Base-by-base conservation (phyloP, 1,284 basidiomycete genomes). In the Pascua sp. region DNA sequence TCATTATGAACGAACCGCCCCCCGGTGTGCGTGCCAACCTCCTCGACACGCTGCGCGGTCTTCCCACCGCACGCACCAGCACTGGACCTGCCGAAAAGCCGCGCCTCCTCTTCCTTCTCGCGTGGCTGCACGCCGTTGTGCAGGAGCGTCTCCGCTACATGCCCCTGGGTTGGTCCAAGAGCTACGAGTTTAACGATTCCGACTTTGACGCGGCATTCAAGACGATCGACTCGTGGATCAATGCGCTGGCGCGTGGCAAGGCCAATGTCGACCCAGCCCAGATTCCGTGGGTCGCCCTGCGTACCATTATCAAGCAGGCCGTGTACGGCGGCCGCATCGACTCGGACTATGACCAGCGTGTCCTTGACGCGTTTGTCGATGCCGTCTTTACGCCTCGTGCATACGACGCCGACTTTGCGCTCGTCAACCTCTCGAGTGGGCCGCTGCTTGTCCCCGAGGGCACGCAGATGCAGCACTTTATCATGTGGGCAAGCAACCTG, bases 131-230 rank as follows among this genome's bases (percentile, higher is more conserved):
- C 70, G 92, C 94, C 15, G 84, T 97, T 24, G 87, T 97, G 0
- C 93, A 96, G 78, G 94, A 97, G 76, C 90, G 94, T 64, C 81
- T 97, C 24, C 89, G 94, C 44, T 97, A 96, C 72, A 89, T 88
- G 10, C 94, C 94, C 7, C 81, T 98, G 24, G 93, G 94, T 0
- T 98, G 93, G 91, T 92, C 88, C 71, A 92, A 96, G 79, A 82
- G 83, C 0, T 97, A 97, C 77, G 94, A 97, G 75, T 97, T 97
- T 83, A 97, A 97, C 76, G 92, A 97, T 73, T 95, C 94, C 5
- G 94, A 98, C 71, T 89, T 95, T 83, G 85, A 87, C n/a, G 89
- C 93, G 11, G 92, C 93, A 0, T 88, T 91, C 73, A 84, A 83
- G 48, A 94, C 90, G 11, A 95, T 97, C 71, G 92, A 96, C 70